Evolutionary conservation across 139 green algal genomes (phyloP), one percentile per base, ranked within the genome.

Genomic region (Zygnema circumcarinatum): DNA sequence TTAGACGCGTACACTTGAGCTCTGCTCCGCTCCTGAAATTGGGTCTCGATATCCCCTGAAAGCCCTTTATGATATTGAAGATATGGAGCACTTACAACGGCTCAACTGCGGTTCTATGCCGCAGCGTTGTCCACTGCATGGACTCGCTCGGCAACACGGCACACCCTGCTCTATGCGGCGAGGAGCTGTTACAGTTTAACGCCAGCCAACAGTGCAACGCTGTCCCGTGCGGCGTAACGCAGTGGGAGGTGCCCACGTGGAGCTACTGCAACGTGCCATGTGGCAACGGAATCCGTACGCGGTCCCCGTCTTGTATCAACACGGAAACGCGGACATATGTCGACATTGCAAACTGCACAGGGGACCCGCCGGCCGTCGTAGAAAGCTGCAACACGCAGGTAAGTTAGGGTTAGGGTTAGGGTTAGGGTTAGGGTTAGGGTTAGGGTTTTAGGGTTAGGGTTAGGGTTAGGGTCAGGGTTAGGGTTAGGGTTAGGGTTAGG

Each of bases 221-320:
- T 0, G 42, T 11, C 21, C 35, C 38, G 3, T 74, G 1, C 22
- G n/a, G 1, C 20, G 47, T 62, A 62, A 1, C 76, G 2, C 32
- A 54, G 38, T 79, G 53, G 79, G 79, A 38, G 32, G 75, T 83
- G 3, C 75, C 32, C 32, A 20, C 33, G 2, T 83, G 75, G 75
- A 20, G 2, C 3, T 54, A 83, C 31, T 86, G 79, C 79, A 86
- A 86, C n/a, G 16, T 78, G 47, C 79, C 79, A 38, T 86, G 79
- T 38, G 79, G 80, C 2, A 47, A 47, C 0, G 80, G 80, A 29
- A 47, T 32, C 0, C 25, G 39, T 29, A 80, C 42, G 16, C 80
- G 54, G 53, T 29, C 52, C 11, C 29, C 35, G 22, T 33, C 36
- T 25, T 86, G 80, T 41, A 31, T 80, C 7, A 38, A 86, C 31